phyloP scores from a whole-genome alignment of 2,329 filamentous ascomycete genomes.

The Plectosphaerella cucumerina region DNA sequence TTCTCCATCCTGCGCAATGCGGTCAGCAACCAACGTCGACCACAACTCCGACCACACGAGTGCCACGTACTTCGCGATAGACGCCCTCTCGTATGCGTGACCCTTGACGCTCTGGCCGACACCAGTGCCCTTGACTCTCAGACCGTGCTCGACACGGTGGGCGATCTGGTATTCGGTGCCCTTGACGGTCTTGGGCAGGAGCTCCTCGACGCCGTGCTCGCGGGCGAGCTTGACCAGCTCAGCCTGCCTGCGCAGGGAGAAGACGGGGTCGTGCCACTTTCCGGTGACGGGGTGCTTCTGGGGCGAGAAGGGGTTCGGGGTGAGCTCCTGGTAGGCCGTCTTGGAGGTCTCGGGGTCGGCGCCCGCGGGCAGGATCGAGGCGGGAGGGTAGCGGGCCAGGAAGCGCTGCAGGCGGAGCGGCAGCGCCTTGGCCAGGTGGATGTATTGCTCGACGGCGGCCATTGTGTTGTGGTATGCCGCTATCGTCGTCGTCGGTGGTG shows the following conservation, averaged over 20 bases:
- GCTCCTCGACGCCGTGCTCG: slow-evolving; percentile 72
- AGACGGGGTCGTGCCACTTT: slow-evolving; percentile 78
- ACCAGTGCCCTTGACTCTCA: slow-evolving; percentile 89
- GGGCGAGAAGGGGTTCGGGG: slow-evolving; percentile 76
- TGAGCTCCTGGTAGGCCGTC: slow-evolving; percentile 50
- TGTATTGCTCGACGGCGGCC: slow-evolving; percentile 24
- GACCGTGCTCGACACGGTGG: slow-evolving; percentile 70
- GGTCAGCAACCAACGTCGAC: slow-evolving; percentile 22
- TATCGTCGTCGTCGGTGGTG: background rate
- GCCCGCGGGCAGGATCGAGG: slow-evolving; percentile 47
- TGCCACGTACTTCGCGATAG: slow-evolving; percentile 64
- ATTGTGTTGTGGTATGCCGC: slow-evolving; percentile 1
- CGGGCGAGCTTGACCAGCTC: slow-evolving; percentile 84
- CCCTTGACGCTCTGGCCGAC: slow-evolving; percentile 93
- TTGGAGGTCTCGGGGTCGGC: slow-evolving; percentile 32
- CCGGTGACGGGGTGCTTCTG: slow-evolving; percentile 75
- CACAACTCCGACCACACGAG: background rate
- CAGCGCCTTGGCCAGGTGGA: slow-evolving; percentile 65
- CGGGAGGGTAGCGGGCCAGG: slow-evolving; percentile 84
- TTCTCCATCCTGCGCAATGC: slow-evolving; percentile 64
- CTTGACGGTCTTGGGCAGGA: slow-evolving; percentile 75
- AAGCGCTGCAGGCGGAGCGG: slow-evolving; percentile 78
- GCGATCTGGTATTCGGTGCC: slow-evolving; percentile 66
- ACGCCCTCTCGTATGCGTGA: slow-evolving; percentile 83
- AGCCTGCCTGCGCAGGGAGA: slow-evolving; percentile 82